phyloP scores from a whole-genome alignment of 2,329 filamentous ascomycete species.

The Beauveria pseudobassiana region DNA sequence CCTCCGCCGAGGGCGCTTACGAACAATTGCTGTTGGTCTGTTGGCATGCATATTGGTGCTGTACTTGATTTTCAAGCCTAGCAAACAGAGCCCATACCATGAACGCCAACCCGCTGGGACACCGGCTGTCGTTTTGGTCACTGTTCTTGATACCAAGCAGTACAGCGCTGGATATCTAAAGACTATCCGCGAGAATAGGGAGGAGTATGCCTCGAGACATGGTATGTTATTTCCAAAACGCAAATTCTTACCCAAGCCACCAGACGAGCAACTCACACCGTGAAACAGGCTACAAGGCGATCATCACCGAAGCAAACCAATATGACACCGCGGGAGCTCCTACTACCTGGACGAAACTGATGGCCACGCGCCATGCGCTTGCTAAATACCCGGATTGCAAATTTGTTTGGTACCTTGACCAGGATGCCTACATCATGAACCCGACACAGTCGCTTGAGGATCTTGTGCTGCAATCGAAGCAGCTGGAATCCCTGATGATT shows the following conservation, averaged over 20 bases:
- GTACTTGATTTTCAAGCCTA: conserved; percentile 46
- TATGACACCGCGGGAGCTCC: conserved; percentile 61
- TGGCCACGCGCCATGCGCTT: conserved; percentile 83
- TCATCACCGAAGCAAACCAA: conserved; percentile 69
- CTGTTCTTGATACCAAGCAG: conserved; percentile 63
- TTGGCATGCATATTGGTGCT: conserved; percentile 51
- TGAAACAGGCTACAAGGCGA: conserved; percentile 68
- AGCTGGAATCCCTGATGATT: conserved; percentile 73
- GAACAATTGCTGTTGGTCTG: conserved; percentile 47
- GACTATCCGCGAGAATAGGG: conserved; percentile 72
- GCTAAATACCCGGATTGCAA: conserved; percentile 67
- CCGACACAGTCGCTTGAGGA: conserved; percentile 60
- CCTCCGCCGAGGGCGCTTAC: conserved; percentile 55
- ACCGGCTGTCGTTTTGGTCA: conserved; percentile 70
- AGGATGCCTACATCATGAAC: conserved; percentile 85
- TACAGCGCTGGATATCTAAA: conserved; percentile 60
- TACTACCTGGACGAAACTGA: conserved; percentile 67
- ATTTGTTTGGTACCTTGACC: conserved; percentile 83
- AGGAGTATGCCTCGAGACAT: conserved; percentile 77
- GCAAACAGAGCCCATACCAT: conserved; percentile 22
- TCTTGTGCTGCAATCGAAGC: conserved; percentile 59
- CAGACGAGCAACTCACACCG: background rate
- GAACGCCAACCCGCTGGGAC: conserved; percentile 42
- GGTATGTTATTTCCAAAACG: conserved; percentile 43
- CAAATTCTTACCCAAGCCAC: no score